Evolutionary conservation across 495 filamentous ascomycete genomes (phyloP), one percentile per base, ranked within the genome.

Genomic region (Haplographium delicatum): DNA sequence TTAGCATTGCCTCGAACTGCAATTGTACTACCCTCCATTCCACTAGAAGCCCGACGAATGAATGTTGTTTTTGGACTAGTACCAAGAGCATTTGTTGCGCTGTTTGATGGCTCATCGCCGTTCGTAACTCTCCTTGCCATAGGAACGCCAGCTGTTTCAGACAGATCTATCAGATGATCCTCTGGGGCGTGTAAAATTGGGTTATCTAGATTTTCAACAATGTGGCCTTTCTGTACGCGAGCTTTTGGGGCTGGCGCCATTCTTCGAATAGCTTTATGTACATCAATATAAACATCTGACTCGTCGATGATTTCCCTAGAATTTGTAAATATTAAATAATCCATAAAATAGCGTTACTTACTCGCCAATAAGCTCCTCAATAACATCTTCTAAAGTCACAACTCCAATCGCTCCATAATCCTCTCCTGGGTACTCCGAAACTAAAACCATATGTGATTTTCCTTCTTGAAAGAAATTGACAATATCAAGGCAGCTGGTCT

Each of bases 401-500:
- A 98, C 93, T 19, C 93, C 93, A 13, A 96, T 70, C 1, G 91
- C 89, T 30, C 93, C 93, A 51, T 85, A 81, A 60, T 94, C 83
- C 53, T 94, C 85, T 10, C 93, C 89, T 2, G 93, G 93, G 50
- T 74, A 82, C 57, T 95, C 86, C 5, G 90, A 95, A 8, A 96
- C 91, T 22, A 98, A 75, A 8, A 97, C 91, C 94, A 98, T 97
- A 67, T 98, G 93, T 8, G 89, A 95, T 65, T 97, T 97, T 44
- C 93, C 93, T 69, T 98, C 91, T 64, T 98, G 93, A 71, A 98
- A 98, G 69, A 95, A 98, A 70, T 98, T 98, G 65, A 98, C 85
- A 56, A 97, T 98, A 63, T 98, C 93, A 34, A 98, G 70, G 64
- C 93, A 98, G 65, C 89, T 95, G 0, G 93, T 97, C 58, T 96